These are phyloP conservation scores for Sporobolus alterniflorus DNA, from an alignment of 202 grass and related monocot species.

Conservation along the genomic window DNA sequence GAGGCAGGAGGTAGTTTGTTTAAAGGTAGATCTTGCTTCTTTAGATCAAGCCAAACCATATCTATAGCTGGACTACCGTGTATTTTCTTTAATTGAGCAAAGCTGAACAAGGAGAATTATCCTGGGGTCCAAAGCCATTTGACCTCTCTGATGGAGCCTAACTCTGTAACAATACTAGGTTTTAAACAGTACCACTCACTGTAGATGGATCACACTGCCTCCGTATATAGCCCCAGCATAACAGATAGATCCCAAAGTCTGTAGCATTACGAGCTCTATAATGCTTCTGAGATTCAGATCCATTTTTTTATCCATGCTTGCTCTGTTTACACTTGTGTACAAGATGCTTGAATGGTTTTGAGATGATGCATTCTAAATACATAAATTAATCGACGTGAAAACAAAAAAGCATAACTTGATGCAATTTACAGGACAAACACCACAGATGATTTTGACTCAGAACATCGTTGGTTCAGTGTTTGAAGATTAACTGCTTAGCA, in stretches of 20 bases:
- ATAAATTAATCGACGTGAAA: too few species aligned
- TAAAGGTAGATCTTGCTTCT: too few species aligned
- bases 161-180: not conserved
- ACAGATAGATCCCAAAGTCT: not conserved
- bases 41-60: too few species aligned
- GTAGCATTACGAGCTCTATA: not conserved
- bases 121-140: too few species aligned
- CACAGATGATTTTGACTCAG: slow-evolving; percentile 3
- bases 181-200: too few species aligned
- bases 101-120: too few species aligned
- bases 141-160: not conserved
- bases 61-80: too few species aligned
- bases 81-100: too few species aligned
- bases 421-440: not conserved
- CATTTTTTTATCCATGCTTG: not conserved
- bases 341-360: not conserved
- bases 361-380: too few species aligned
- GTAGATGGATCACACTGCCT: too few species aligned
- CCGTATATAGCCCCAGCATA: not conserved
- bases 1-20: too few species aligned
- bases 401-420: not conserved
- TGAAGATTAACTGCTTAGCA: slow-evolving; percentile 15
- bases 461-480: not conserved
- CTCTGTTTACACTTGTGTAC: not conserved
- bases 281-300: not conserved